These are phyloP conservation scores for Dendrobium catenatum DNA, from an alignment of 106 monocot genomes.

Conservation along the genomic window DNA sequence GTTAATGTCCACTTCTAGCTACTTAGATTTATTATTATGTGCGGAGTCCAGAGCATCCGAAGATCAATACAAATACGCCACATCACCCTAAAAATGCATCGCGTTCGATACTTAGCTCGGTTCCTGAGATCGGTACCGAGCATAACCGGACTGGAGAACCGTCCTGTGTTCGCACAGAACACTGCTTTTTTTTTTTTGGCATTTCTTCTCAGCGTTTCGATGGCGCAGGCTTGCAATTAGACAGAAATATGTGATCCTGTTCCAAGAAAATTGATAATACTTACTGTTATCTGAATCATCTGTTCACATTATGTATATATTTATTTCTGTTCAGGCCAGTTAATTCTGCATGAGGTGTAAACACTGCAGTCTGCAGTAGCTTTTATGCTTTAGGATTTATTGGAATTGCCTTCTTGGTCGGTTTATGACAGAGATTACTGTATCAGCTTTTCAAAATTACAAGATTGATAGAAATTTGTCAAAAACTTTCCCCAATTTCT, in stretches of 20 bases:
- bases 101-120: too few species aligned
- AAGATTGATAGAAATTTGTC: background rate
- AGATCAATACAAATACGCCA: too few species aligned
- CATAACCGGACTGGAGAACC: too few species aligned
- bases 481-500: background rate
- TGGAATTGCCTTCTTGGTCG: background rate
- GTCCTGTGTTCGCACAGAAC: too few species aligned
- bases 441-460: too few species aligned
- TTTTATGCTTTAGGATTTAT: background rate
- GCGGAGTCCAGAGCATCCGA: too few species aligned
- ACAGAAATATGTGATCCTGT: background rate
- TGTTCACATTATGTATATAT: background rate
- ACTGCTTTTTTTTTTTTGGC: background rate
- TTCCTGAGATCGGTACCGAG: too few species aligned
- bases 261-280: background rate
- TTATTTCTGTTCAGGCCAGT: background rate
- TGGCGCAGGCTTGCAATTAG: background rate
- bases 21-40: too few species aligned
- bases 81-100: too few species aligned
- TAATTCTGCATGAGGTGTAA: conserved; percentile 3
- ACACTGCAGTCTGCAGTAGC: background rate
- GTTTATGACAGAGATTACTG: too few species aligned
- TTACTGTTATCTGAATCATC: background rate
- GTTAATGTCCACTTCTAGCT: background rate
- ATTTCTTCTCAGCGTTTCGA: background rate